Conservation (phyloP, 2,329 filamentous ascomycete genomes). For the Fusarium sp. region DNA sequence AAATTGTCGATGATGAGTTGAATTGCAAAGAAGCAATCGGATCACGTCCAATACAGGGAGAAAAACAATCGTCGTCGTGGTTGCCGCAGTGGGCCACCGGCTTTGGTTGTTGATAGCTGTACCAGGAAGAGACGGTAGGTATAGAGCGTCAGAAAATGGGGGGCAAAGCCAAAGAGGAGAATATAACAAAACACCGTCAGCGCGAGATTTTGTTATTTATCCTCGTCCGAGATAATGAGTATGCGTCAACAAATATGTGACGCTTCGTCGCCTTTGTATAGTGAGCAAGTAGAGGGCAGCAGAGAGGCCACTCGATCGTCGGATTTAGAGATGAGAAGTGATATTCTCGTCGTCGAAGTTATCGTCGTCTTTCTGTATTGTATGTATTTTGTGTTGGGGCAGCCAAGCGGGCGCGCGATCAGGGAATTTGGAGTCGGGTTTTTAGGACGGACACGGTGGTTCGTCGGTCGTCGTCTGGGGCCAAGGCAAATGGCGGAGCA, state of each 20-base stretch:
- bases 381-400: constrained; percentile 42
- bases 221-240: constrained; percentile 26
- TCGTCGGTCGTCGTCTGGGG: constrained; percentile 41
- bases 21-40: constrained; percentile 34
- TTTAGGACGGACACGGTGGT: constrained; percentile 38
- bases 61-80: constrained; percentile 48
- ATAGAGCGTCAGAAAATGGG: constrained; percentile 43
- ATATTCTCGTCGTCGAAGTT: constrained; percentile 26
- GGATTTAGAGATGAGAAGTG: constrained; percentile 12
- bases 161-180: constrained; percentile 30
- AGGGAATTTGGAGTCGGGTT: constrained; percentile 42
- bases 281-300: constrained; percentile 9
- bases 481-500: constrained; percentile 34
- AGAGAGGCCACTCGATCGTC: constrained; percentile 19
- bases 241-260: constrained; percentile 38
- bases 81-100: constrained; percentile 49
- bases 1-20: constrained; percentile 30
- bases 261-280: constrained; percentile 41
- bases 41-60: constrained; percentile 33
- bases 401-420: constrained; percentile 42
- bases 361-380: constrained; percentile 14
- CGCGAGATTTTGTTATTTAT: constrained; percentile 39
- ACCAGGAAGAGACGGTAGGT: constrained; percentile 42
- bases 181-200: constrained; percentile 41
- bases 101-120: constrained; percentile 43